These are phyloP conservation scores for Sugiyamaella paludigena DNA, from an alignment of 1,139 yeast species.

Conservation along the genomic window DNA sequence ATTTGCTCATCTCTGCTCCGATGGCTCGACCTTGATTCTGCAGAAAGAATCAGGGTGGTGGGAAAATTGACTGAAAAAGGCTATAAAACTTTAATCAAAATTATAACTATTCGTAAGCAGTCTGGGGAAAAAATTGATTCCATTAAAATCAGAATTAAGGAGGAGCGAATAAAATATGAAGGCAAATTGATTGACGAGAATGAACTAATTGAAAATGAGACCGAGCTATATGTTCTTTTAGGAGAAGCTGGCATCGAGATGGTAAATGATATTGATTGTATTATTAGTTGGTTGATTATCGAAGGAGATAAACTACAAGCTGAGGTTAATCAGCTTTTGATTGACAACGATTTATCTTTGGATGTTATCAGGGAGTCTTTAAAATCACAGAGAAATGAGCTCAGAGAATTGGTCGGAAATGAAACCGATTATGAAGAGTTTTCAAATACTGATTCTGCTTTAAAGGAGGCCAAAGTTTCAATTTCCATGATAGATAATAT, in stretches of 20 bases:
- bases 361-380: not conserved
- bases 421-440: too few relatives aligned
- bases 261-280: constrained; percentile 26
- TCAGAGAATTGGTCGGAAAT: not conserved
- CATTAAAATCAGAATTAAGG: not conserved
- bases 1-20: constrained; percentile 31
- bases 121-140: not conserved
- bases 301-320: constrained; percentile 26
- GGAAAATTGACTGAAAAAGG: constrained; percentile 32
- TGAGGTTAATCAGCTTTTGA: constrained; percentile 1
- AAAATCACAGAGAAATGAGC: not conserved
- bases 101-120: constrained; percentile 21
- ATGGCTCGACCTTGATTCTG: constrained; percentile 33
- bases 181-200: constrained; percentile 14
- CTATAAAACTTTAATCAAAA: constrained; percentile 20
- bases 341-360: not conserved
- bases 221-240: constrained; percentile 21
- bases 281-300: constrained; percentile 34
- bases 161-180: constrained; percentile 9
- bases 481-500: too few relatives aligned
- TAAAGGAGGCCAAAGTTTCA: too few relatives aligned
- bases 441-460: too few relatives aligned
- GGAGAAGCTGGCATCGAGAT: constrained; percentile 31
- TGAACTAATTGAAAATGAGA: constrained; percentile 6
- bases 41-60: constrained; percentile 30